Evolutionary conservation across 192 early-diverging fungal species (phyloP).

Genomic region (Backusella psychrophila): DNA sequence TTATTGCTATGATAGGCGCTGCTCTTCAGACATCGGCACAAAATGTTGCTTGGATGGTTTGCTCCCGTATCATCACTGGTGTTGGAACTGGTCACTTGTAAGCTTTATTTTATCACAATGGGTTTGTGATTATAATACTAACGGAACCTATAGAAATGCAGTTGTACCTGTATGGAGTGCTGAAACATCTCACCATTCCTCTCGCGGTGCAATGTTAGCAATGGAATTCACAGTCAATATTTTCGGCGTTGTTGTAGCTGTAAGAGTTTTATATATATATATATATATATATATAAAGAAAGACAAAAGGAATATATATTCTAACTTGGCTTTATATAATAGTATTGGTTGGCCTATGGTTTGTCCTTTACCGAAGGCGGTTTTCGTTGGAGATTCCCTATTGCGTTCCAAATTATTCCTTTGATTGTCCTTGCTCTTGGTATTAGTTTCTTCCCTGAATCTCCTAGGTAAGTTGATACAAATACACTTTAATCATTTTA

Average conservation of each 20-base stretch:
- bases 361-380: conserved; percentile 24
- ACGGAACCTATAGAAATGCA: conserved; percentile 19
- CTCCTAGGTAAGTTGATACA: neutral
- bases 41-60: conserved; percentile 31
- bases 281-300: neutral
- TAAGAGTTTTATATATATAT: conserved; percentile 3
- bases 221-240: conserved; percentile 35
- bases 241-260: conserved; percentile 33
- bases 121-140: neutral
- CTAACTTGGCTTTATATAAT: neutral
- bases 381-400: conserved; percentile 31
- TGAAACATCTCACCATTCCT: conserved; percentile 28
- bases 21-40: conserved; percentile 29
- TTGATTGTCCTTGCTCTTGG: conserved; percentile 15
- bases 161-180: conserved; percentile 36
- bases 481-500: neutral
- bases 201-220: conserved; percentile 26
- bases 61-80: conserved; percentile 28
- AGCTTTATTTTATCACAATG: neutral
- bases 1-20: conserved; percentile 25
- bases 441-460: conserved; percentile 30
- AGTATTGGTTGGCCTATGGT: conserved; percentile 32
- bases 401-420: conserved; percentile 29
- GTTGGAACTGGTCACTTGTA: conserved; percentile 31
- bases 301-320: neutral